Base-by-base conservation (phyloP, 148 eudicot species). In the Heliosperma pusillum region DNA sequence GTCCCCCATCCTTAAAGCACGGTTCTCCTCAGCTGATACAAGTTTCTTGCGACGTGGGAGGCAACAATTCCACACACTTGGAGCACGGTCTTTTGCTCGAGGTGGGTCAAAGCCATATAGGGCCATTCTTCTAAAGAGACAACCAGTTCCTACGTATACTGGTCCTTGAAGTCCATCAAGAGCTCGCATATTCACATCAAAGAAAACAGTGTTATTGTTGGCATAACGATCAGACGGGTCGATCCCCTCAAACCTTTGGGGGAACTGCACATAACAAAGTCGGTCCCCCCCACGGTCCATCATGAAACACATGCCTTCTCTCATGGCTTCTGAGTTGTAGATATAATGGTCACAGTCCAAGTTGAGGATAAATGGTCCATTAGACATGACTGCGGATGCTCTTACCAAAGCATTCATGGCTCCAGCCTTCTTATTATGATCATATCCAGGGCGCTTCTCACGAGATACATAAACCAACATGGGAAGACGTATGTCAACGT, bases 131-230 rank as follows among this genome's bases (percentile, higher is more conserved):
- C 98, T 79, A 63, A 93, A 93, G 74, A 93, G 96, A 74, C 98
- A 93, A 9, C 98, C 98, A 6, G 98, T 93, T 56, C 98, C 98
- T 1, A 93, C 98, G 80, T 93, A 93, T 21, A 93, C 96, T 1
- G 97, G 97, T 57, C 97, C 97, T 76, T 93, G 97, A 16, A 93
- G 89, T 40, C 97, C 97, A 74, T 93, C 98, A 47, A 93, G 93
- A 33, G 98, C 98, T 9, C 93, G 78, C 97, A 93, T 93, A 80
- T 93, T 93, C 45, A 88, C 97, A 70, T 93, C 97, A 68, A 93
- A 93, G 91, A 93, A 93, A 40, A 93, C 98, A 17, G 98, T 93
- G 80, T 93, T 93, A 69, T 89, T 88, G 75, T 93, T 93, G 78
- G 98, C 98, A 66, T 93, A 93, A 4, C 98, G 93, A 79, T 93